Percentiles rank a stretch among this genome's conserved stretches.
phyloP scores from a whole-genome alignment of 352 stramenopile genomes.

The Ophiocytium majus region DNA sequence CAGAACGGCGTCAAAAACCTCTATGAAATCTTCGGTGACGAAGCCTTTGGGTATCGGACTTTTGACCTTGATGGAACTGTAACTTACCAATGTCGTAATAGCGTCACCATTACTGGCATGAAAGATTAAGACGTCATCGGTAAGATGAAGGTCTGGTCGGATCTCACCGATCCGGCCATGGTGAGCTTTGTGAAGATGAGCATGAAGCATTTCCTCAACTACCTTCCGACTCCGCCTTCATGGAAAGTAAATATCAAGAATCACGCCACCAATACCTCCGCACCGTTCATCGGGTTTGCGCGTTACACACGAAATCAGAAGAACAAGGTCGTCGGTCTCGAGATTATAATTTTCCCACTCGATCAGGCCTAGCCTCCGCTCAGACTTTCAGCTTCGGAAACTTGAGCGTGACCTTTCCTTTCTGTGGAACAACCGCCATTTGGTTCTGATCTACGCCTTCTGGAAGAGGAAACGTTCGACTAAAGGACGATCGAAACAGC shows the following conservation, averaged over 20 bases:
- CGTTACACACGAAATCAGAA: neutral
- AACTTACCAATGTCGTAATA: neutral
- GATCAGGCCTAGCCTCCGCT: too few species aligned
- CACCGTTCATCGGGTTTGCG: neutral
- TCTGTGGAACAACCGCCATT: too few species aligned
- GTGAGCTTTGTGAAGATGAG: neutral
- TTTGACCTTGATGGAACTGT: neutral
- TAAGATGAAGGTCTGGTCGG: neutral
- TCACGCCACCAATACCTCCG: neutral
- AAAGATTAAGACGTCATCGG: neutral
- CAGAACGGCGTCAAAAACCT: neutral
- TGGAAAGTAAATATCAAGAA: slow-evolving; percentile 20
- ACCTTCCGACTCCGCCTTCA: neutral
- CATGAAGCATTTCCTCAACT: neutral
- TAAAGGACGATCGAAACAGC: too few species aligned
- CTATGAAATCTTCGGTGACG: slow-evolving; percentile 6
- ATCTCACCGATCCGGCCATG: neutral
- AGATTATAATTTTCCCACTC: slow-evolving; percentile 6
- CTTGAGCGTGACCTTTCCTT: too few species aligned
- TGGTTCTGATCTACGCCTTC: too few species aligned
- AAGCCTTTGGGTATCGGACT: neutral
- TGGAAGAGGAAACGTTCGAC: too few species aligned
- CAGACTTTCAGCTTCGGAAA: too few species aligned
- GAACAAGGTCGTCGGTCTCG: neutral
- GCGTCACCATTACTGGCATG: neutral